phyloP scores from a whole-genome alignment of 768 basidiomycete species.

The Gymnopilus junonius region DNA sequence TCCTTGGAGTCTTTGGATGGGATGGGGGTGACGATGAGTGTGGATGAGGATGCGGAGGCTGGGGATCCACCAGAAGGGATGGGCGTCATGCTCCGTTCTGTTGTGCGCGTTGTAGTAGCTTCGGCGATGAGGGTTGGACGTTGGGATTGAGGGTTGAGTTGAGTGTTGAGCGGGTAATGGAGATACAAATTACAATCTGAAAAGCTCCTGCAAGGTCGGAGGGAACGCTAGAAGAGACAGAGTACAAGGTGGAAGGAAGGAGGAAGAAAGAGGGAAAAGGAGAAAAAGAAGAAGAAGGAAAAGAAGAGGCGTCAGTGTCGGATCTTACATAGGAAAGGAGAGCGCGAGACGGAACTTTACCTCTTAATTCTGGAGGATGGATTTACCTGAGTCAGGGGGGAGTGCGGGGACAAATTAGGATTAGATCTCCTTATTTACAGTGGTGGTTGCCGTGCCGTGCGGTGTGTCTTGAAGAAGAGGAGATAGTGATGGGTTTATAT shows the following conservation, averaged over 20 bases:
- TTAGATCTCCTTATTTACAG: neutral
- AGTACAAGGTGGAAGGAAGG: neutral
- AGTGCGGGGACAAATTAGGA: neutral
- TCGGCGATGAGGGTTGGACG: no score
- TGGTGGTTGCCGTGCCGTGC: neutral
- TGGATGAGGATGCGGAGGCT: conserved; percentile 19
- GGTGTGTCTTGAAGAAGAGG: no score
- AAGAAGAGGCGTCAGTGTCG: neutral
- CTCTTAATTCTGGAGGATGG: no score
- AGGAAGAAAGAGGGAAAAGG: neutral
- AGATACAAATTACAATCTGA: no score
- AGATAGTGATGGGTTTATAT: no score
- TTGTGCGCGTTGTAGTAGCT: neutral
- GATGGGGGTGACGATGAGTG: conserved; percentile 17
- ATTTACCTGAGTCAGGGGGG: neutral
- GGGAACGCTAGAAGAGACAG: no score
- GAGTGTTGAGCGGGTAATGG: no score
- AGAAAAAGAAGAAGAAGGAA: neutral
- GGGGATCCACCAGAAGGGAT: conserved; percentile 13
- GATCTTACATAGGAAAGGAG: neutral
- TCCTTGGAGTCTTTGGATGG: conserved; percentile 5
- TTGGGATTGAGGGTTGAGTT: no score
- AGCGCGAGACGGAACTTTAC: neutral
- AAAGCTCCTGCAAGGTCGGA: no score
- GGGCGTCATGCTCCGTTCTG: neutral